Percentiles rank a stretch among this genome's conserved stretches.
These are phyloP conservation scores for Globisporangium apiculatum DNA, from an alignment of 352 stramenopile genomes.

Conservation along the genomic window DNA sequence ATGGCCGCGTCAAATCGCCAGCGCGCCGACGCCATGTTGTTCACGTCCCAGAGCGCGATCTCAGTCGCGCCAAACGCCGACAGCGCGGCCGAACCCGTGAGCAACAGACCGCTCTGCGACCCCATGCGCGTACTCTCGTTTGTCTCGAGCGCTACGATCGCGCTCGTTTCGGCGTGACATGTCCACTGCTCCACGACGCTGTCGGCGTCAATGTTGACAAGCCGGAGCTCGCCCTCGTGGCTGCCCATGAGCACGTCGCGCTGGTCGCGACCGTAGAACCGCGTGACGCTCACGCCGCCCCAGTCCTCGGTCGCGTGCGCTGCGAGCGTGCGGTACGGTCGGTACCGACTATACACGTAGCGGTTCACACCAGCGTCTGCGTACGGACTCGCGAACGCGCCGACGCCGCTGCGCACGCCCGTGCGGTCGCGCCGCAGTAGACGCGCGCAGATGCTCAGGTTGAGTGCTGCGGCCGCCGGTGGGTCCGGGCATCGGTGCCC, in stretches of 20 bases:
- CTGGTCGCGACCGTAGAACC: constrained; percentile 62
- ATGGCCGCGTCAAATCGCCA: constrained; percentile 60
- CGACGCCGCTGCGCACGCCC: constrained; percentile 33
- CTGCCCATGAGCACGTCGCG: constrained; percentile 68
- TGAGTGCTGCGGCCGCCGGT: constrained; percentile 29
- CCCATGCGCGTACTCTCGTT: constrained; percentile 59
- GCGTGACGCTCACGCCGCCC: constrained; percentile 47
- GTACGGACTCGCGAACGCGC: constrained; percentile 44
- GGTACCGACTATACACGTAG: constrained; percentile 75
- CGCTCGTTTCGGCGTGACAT: constrained; percentile 63
- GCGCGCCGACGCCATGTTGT: constrained; percentile 43
- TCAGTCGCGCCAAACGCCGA: constrained; percentile 45
- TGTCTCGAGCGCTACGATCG: constrained; percentile 59
- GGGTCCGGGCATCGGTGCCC: constrained; percentile 74
- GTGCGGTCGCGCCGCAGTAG: constrained; percentile 45
- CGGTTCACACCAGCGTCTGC: constrained; percentile 63
- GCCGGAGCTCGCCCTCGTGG: constrained; percentile 55
- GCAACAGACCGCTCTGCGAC: constrained; percentile 35
- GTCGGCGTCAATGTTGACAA: constrained; percentile 57
- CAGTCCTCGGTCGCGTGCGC: constrained; percentile 45
- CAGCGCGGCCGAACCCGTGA: constrained; percentile 45
- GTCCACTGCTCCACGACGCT: constrained; percentile 67
- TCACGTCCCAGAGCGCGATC: constrained; percentile 72
- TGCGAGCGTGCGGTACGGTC: constrained; percentile 54
- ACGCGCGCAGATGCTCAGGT: constrained; percentile 57